Evolutionary conservation across 306 rosid species (phyloP).

Genomic region (Corylus heterophylla): DNA sequence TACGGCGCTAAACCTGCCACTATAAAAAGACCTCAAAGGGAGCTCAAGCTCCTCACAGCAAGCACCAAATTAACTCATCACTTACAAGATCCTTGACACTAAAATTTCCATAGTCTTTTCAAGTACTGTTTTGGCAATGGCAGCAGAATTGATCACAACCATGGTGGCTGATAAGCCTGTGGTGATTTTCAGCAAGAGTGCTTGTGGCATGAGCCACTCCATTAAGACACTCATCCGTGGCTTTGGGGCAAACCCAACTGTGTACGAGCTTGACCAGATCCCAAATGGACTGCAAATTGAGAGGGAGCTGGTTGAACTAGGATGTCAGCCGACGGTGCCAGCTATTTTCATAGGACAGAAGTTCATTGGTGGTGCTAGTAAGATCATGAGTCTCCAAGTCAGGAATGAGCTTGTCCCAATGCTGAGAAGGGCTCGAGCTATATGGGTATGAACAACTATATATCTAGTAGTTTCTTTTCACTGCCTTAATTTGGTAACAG

Average conservation of each 20-base stretch:
- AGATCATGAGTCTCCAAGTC: conserved; percentile 61
- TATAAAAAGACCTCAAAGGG: conserved; percentile 7
- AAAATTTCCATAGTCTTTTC: neutral
- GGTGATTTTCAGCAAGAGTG: conserved; percentile 84
- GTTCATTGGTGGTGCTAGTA: conserved; percentile 60
- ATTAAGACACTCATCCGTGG: conserved; percentile 57
- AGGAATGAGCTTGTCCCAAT: conserved; percentile 56
- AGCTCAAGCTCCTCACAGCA: neutral
- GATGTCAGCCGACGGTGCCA: conserved; percentile 68
- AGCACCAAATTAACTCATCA: neutral
- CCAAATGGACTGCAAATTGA: conserved; percentile 61
- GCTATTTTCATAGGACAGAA: conserved; percentile 71
- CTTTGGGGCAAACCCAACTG: conserved; percentile 67
- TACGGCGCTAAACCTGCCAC: neutral
- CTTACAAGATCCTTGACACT: neutral
- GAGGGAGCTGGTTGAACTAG: conserved; percentile 53
- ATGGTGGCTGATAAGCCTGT: conserved; percentile 65
- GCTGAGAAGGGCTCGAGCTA: conserved; percentile 62
- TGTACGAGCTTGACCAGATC: conserved; percentile 75
- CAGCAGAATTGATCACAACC: neutral
- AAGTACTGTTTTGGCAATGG: neutral
- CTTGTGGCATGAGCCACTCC: conserved; percentile 64
- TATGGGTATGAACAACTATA: conserved; percentile 53
- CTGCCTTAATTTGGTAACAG: neutral
- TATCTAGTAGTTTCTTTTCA: neutral